Base-by-base conservation (phyloP, 768 basidiomycete species). In the Amanita polypyramis region DNA sequence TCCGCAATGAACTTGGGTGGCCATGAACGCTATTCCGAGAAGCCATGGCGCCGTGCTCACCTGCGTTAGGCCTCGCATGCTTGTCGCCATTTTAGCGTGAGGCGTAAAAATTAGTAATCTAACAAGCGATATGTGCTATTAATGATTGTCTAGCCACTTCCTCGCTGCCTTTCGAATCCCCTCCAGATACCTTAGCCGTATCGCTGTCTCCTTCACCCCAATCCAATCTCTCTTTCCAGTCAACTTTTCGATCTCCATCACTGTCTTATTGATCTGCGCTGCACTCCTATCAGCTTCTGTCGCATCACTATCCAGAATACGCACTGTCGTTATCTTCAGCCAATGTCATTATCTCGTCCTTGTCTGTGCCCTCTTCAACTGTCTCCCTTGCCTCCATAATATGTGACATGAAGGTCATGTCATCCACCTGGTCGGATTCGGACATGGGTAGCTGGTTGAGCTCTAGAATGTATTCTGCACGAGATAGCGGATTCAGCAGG, bases 1-100 rank as follows among this genome's bases (percentile, higher is more conserved):
- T 99, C 96, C 63, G 95, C 94, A 64, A 99, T 99, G 75, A 98
- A 96, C 93, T 96, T 37, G 23, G 52, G 17, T 43, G 7, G 29
- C n/a, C 34, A 20, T 47, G 23, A 43, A 40, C 23, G 12, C n/a
- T 14, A 11, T 4, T n/a, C 25, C 17, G 23, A 7, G 42, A 3
- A 37, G 29, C 15, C 39, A 35, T 20, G 30, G 17, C 39, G 6
- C 19, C 12, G 21, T 29, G 56, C 79, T 57, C 51, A 86, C 92
- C 76, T 95, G 92, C 50, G 92, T 95, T 47, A 96, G 71, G 36
- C 92, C 92, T 50, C 92, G 78, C 92, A 94, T 95, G 50, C 70
- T 80, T 51, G 89, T 78, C 51, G 92, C 91, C 93, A 95, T 96
- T 23, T 53, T 66, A 52, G 45, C n/a, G 41, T 92, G 61, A 95